A percentile compares a stretch with the other conserved stretches of the same genome.
Evolutionary conservation across 164 flowering plant species (phyloP).

Genomic region (Liriodendron chinense): DNA sequence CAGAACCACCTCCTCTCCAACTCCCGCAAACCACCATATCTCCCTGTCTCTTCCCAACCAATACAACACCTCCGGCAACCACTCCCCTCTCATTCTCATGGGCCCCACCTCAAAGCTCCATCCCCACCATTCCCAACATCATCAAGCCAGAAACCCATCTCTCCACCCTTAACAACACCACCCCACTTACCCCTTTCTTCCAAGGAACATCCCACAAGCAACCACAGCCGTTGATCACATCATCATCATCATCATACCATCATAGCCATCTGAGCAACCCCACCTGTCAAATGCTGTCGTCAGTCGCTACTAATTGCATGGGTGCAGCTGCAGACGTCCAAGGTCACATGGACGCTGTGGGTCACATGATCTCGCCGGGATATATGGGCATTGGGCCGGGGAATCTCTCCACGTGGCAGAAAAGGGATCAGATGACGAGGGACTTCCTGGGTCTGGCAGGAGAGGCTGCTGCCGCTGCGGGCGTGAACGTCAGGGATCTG

Average conservation of each 20-base stretch:
- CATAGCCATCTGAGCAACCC: conserved; percentile 7
- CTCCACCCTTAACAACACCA: conserved; percentile 37
- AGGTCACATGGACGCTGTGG: conserved; percentile 5
- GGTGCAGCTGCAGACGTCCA: neutral
- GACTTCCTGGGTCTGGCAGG: conserved; percentile 71
- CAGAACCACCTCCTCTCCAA: neutral
- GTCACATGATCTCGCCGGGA: conserved; percentile 28
- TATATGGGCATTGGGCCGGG: conserved; percentile 14
- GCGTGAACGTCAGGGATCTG: conserved; percentile 25
- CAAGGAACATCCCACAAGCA: neutral
- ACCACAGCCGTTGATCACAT: neutral
- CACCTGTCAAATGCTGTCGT: conserved; percentile 6
- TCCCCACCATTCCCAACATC: conserved; percentile 10
- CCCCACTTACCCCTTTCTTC: neutral
- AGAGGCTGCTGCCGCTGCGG: conserved; percentile 14
- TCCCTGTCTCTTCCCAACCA: conserved; percentile 16
- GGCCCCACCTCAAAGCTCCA: conserved; percentile 19
- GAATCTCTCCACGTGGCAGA: conserved; percentile 38
- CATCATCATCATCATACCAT: neutral
- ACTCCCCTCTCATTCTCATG: conserved; percentile 18
- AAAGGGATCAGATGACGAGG: conserved; percentile 52
- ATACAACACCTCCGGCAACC: neutral
- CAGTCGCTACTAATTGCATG: neutral
- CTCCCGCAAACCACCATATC: neutral
- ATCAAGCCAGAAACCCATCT: conserved; percentile 6